Evolutionary conservation across 1,139 yeast species (phyloP).

Genomic region (Diutina neorugosa): DNA sequence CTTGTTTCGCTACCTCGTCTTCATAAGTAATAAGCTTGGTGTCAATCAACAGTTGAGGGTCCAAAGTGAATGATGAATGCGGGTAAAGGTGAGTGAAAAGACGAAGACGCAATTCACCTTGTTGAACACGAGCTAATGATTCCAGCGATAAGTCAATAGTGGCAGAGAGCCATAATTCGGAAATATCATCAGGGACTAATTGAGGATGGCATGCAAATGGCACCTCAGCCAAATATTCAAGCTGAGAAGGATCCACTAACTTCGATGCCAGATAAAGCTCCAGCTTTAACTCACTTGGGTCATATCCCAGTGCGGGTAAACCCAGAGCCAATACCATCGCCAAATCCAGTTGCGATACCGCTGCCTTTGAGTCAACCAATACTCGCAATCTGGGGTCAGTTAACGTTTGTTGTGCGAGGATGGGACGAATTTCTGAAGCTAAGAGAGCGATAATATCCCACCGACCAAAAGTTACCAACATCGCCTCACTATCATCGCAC

Average conservation of each 20-base stretch:
- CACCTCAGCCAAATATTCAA: background rate
- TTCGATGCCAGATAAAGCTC: background rate
- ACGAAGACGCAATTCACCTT: conserved; percentile 2
- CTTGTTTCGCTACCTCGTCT: conserved; percentile 12
- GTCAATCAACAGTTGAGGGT: conserved; percentile 10
- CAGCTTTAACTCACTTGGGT: background rate
- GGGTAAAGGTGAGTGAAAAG: conserved; percentile 5
- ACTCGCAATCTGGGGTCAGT: background rate
- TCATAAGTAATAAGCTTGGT: conserved; percentile 13
- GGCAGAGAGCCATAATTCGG: conserved; percentile 16
- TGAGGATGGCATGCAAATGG: background rate
- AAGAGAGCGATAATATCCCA: conserved; percentile 8
- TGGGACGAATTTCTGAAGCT: background rate
- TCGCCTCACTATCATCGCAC: conserved; percentile 1
- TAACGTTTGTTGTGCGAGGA: background rate
- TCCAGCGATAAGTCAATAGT: conserved; percentile 18
- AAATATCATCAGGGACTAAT: conserved; percentile 15
- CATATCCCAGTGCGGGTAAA: background rate
- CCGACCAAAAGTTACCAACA: background rate
- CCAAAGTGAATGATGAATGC: background rate
- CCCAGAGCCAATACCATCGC: background rate
- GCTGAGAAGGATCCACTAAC: background rate
- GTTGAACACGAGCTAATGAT: conserved; percentile 19
- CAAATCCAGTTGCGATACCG: background rate
- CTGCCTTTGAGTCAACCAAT: background rate